Base-by-base conservation (phyloP, 768 basidiomycete genomes). In the Podaxis sp. region DNA sequence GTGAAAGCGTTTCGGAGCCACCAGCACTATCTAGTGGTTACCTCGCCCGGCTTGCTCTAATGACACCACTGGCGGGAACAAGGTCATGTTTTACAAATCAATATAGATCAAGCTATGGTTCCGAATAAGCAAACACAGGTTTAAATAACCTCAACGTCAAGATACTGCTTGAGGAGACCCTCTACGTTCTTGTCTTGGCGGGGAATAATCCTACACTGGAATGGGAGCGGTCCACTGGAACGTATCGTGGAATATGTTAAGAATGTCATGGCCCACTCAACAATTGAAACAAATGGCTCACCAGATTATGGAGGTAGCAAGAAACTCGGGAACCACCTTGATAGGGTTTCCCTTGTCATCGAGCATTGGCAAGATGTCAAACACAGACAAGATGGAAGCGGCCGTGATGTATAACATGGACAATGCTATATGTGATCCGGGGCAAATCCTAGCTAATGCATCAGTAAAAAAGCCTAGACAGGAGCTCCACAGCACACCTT, bases 291-390 rank as follows among this genome's bases (percentile, higher is more conserved):
- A 53, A 9, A 21, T 14, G 10, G n/a, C 59, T 53, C 28, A 60
- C 59, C 40, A 60, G 23, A 36, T 25, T n/a, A 53, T 6, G 18
- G 59, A 37, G 4, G 27, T 18, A 16, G 50, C 42, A n/a, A 14
- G n/a, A 46, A 62, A 72, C 14, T 69, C 61, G 25, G 66, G 59
- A 14, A 56, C 62, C 3, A 68, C 67, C 44, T 70, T 66, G n/a
- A 71, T 55, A 2, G 62, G 25, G 14, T 67, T 65, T 35, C 71
- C 70, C 59, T 68, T 61, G 25, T 67, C 68, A 57, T 71, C 69
- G 2, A 68, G 65, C 10, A 67, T 65, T 32, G 67, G 68, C 14
- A 62, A 65, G 13, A 70, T 62, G 50, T 69, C 62, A 36, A 64
- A 66, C 9, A 60, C 42, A 10, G 65, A 21, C 23, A 68, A 36